Conservation (phyloP, 345 rosid species). For the Syzygium jambos region DNA sequence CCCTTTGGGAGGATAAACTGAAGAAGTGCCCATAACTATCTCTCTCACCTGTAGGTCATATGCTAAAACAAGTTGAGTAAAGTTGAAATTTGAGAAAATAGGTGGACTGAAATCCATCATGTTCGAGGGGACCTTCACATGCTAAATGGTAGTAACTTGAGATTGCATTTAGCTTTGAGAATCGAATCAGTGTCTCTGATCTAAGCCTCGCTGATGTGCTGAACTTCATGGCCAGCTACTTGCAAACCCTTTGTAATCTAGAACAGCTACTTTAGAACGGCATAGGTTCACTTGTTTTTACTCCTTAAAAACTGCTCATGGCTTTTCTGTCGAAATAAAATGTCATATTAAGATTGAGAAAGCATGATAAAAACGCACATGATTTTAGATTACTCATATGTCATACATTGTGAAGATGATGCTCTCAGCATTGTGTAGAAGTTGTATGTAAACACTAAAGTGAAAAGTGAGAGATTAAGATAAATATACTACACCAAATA, state of each 20-base stretch:
- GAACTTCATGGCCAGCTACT: background rate
- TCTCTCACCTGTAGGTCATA: background rate
- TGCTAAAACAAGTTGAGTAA: background rate
- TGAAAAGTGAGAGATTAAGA: background rate
- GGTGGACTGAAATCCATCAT: background rate
- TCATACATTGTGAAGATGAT: no score
- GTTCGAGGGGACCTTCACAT: background rate
- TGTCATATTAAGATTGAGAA: background rate
- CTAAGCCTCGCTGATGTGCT: background rate
- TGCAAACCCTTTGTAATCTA: background rate
- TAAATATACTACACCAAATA: no score
- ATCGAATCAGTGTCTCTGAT: background rate
- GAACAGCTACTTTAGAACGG: background rate
- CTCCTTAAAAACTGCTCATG: background rate
- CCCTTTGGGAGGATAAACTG: background rate
- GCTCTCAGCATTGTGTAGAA: no score
- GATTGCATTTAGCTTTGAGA: background rate
- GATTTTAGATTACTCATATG: background rate
- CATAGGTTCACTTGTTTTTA: background rate
- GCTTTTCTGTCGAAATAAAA: background rate
- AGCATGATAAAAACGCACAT: background rate
- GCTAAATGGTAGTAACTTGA: background rate
- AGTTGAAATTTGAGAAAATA: background rate
- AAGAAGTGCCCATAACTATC: background rate
- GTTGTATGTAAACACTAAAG: no score